Evolutionary conservation across 2,329 filamentous ascomycete species (phyloP).

Genomic region (Drechslerella coelobrocha): DNA sequence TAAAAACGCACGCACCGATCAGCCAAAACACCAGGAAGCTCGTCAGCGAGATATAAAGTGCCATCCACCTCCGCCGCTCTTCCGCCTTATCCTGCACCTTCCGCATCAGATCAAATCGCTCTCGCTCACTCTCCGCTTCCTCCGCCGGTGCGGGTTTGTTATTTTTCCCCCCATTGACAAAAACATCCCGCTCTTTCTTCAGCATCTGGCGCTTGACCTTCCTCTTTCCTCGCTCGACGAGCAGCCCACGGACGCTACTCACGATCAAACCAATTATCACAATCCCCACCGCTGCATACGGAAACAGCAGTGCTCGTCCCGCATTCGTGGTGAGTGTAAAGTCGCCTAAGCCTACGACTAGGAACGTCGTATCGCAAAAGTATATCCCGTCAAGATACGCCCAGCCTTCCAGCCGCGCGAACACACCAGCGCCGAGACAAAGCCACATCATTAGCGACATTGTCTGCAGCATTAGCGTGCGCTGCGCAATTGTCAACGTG

Average conservation of each 20-base stretch:
- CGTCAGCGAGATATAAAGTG: conserved; percentile 70
- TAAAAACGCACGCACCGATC: conserved; percentile 78
- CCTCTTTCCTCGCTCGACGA: conserved; percentile 52
- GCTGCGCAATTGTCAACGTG: conserved; percentile 74
- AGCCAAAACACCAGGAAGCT: conserved; percentile 81
- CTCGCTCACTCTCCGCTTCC: conserved; percentile 60
- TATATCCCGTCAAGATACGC: conserved; percentile 78
- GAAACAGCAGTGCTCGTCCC: conserved; percentile 76
- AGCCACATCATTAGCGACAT: conserved; percentile 85
- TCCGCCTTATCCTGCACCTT: conserved; percentile 73
- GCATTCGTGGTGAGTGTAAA: conserved; percentile 58
- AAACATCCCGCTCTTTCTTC: conserved; percentile 52
- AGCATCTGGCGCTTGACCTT: conserved; percentile 50
- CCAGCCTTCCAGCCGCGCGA: conserved; percentile 75
- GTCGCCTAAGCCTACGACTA: conserved; percentile 53
- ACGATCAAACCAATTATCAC: conserved; percentile 85
- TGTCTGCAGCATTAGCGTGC: conserved; percentile 88
- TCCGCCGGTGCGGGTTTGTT: not conserved
- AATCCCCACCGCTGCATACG: conserved; percentile 81
- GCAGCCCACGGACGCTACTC: conserved; percentile 71
- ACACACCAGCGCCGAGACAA: conserved; percentile 76
- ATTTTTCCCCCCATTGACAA: conserved; percentile 28
- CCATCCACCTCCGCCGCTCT: conserved; percentile 74
- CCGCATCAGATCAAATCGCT: conserved; percentile 81
- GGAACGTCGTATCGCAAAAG: conserved; percentile 71